phyloP scores from a whole-genome alignment of 768 basidiomycete species.

The Hericium rajendrae region DNA sequence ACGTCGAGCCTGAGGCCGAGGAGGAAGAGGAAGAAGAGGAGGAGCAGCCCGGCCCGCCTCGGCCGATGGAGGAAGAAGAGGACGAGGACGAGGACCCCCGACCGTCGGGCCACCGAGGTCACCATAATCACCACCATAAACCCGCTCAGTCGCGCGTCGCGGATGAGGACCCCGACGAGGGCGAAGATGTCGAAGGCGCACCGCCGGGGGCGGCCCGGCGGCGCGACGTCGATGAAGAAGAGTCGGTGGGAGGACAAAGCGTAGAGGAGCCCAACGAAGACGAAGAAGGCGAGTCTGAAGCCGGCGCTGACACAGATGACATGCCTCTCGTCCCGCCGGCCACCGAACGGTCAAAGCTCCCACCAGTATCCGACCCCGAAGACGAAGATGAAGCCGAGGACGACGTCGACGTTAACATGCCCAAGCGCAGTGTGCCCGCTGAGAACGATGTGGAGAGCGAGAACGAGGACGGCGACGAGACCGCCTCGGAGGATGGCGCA shows the following conservation, averaged over 20 bases:
- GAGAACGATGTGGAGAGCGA: slow-evolving; percentile 14
- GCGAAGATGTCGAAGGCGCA: not conserved
- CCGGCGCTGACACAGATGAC: slow-evolving; percentile 29
- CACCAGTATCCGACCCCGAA: slow-evolving; percentile 22
- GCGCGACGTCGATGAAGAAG: slow-evolving; percentile 5
- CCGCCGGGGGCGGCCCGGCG: not conserved
- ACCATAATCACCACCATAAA: not conserved
- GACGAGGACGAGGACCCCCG: slow-evolving; percentile 13
- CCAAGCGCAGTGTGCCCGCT: not conserved
- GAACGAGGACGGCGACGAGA: slow-evolving; percentile 8
- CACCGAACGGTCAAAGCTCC: slow-evolving; percentile 9
- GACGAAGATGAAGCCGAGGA: slow-evolving; percentile 26
- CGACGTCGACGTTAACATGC: slow-evolving; percentile 7
- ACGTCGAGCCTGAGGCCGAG: slow-evolving; percentile 23
- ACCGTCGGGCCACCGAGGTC: not conserved
- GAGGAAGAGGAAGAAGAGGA: slow-evolving; percentile 37
- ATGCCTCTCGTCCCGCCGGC: slow-evolving; percentile 21
- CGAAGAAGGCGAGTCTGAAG: slow-evolving; percentile 16
- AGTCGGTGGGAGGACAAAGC: slow-evolving; percentile 9
- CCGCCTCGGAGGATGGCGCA: slow-evolving; percentile 18
- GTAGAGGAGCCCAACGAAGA: slow-evolving; percentile 6
- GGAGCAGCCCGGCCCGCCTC: slow-evolving; percentile 9
- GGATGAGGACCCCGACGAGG: slow-evolving; percentile 8
- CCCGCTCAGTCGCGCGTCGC: not conserved
- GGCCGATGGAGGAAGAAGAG: slow-evolving; percentile 16